These are phyloP conservation scores for Porcisia deanei DNA, from an alignment of 208 protist species.

Conservation along the genomic window DNA sequence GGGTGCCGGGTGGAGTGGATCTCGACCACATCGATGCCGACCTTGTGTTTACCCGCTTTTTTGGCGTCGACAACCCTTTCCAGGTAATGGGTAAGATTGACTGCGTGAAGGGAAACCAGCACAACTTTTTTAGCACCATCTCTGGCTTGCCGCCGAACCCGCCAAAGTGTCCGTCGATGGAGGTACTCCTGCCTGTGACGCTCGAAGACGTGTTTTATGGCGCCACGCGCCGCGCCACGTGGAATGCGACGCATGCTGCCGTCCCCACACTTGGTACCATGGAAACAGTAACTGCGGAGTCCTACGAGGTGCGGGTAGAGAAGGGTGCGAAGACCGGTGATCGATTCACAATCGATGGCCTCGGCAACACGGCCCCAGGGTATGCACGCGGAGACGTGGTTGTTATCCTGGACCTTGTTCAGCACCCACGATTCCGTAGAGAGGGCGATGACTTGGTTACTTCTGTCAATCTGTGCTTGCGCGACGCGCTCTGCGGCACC, in stretches of 20 bases:
- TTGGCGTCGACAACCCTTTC: slow-evolving; percentile 90
- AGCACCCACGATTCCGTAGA: slow-evolving; percentile 78
- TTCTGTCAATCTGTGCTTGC: slow-evolving; percentile 61
- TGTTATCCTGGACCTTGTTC: slow-evolving; percentile 61
- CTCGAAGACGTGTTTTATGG: slow-evolving; percentile 88
- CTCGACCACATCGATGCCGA: slow-evolving; percentile 78
- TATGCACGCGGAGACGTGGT: slow-evolving; percentile 76
- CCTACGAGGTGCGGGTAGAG: slow-evolving; percentile 67
- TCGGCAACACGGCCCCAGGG: slow-evolving; percentile 61
- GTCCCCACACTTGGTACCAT: slow-evolving; percentile 8
- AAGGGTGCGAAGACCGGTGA: slow-evolving; percentile 76
- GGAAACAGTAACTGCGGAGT: slow-evolving; percentile 40
- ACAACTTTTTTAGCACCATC: slow-evolving; percentile 78
- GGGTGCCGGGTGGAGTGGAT: slow-evolving; percentile 79
- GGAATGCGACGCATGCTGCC: slow-evolving; percentile 41
- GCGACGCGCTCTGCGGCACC: slow-evolving; percentile 86
- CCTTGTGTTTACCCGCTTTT: slow-evolving; percentile 84
- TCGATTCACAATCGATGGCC: slow-evolving; percentile 56
- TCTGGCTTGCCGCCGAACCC: slow-evolving; percentile 58
- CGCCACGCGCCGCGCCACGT: slow-evolving; percentile 70
- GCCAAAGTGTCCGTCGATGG: slow-evolving; percentile 53
- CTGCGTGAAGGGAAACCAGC: slow-evolving; percentile 74
- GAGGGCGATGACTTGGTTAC: slow-evolving; percentile 85
- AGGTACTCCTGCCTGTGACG: slow-evolving; percentile 65
- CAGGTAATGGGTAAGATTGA: slow-evolving; percentile 78